Percentiles rank a stretch among this genome's conserved stretches.
These are phyloP conservation scores for Suhomyces tanzawaensis DNA, from an alignment of 805 yeast genomes.

Conservation along the genomic window DNA sequence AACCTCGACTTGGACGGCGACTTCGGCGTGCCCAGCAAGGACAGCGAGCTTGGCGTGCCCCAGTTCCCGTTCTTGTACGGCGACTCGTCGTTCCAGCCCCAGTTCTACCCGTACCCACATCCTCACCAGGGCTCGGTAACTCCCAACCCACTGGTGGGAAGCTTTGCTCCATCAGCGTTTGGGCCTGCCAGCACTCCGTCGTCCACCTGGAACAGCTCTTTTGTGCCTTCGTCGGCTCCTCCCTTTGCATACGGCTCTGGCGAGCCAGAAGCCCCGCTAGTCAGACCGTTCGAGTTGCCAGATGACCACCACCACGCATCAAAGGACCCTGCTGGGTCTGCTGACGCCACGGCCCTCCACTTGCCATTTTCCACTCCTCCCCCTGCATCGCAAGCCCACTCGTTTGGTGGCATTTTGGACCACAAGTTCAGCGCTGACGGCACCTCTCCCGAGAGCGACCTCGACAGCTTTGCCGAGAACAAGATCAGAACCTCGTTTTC, in stretches of 20 bases:
- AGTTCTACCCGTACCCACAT: conserved; percentile 18
- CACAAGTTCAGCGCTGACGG: not conserved
- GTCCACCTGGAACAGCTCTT: conserved; percentile 33
- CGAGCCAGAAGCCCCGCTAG: conserved; percentile 4
- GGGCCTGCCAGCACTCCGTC: conserved; percentile 32
- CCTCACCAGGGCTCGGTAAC: conserved; percentile 26
- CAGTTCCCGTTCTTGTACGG: conserved; percentile 6
- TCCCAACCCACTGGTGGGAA: conserved; percentile 26
- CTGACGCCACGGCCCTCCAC: conserved; percentile 11
- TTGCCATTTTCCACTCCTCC: conserved; percentile 26
- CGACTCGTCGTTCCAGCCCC: conserved; percentile 6
- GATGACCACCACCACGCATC: conserved; percentile 11
- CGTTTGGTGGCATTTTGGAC: conserved; percentile 5
- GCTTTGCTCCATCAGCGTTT: conserved; percentile 15
- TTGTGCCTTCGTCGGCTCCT: conserved; percentile 37
- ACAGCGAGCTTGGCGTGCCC: not conserved
- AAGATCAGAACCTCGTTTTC: not conserved
- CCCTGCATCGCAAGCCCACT: conserved; percentile 12
- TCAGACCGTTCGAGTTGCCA: conserved; percentile 21
- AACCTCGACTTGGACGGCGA: conserved; percentile 35
- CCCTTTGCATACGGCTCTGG: conserved; percentile 24
- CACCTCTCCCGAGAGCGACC: not conserved
- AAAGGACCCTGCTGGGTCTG: conserved; percentile 5
- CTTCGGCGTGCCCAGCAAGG: not conserved
- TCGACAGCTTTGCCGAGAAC: not conserved